These are phyloP conservation scores for Cardiospermum halicacabum DNA, from an alignment of 345 rosid species.

Conservation along the genomic window DNA sequence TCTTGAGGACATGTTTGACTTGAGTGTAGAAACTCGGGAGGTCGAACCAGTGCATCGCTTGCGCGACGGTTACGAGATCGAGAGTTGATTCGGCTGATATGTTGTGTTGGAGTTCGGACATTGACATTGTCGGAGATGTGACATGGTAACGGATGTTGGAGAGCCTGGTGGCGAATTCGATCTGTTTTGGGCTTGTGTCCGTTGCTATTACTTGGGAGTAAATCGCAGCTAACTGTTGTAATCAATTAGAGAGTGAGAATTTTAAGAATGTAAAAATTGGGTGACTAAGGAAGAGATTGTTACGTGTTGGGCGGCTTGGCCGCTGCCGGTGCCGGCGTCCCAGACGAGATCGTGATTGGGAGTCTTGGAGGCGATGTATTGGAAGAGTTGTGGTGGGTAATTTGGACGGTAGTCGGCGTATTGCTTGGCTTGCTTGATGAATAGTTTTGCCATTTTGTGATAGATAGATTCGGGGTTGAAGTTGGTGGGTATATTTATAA, in stretches of 20 bases:
- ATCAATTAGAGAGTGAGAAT: no score
- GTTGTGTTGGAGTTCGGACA: constrained; percentile 30
- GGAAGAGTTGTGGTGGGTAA: constrained; percentile 63
- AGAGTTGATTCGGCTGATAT: constrained; percentile 43
- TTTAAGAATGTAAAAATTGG: no score
- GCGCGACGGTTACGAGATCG: constrained; percentile 67
- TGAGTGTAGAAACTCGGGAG: constrained; percentile 49
- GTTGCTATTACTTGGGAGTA: constrained; percentile 70
- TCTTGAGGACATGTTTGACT: constrained; percentile 62
- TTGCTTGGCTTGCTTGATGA: constrained; percentile 70
- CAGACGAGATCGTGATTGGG: constrained; percentile 64
- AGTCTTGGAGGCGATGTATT: constrained; percentile 68
- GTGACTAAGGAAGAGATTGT: no score
- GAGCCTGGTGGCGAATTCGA: constrained; percentile 53
- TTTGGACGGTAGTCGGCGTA: constrained; percentile 58
- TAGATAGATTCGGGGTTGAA: no score
- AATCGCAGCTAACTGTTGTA: constrained; percentile 67
- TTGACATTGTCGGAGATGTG: constrained; percentile 51
- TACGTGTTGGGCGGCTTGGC: constrained; percentile 77
- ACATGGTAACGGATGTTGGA: constrained; percentile 52
- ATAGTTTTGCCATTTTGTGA: constrained; percentile 61
- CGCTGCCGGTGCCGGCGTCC: constrained; percentile 91
- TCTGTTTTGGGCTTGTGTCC: constrained; percentile 73
- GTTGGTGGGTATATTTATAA: no score
- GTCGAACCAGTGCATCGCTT: constrained; percentile 81